Evolutionary conservation across 1,284 basidiomycete genomes (phyloP).

Genomic region (Cryptococcus floricola): DNA sequence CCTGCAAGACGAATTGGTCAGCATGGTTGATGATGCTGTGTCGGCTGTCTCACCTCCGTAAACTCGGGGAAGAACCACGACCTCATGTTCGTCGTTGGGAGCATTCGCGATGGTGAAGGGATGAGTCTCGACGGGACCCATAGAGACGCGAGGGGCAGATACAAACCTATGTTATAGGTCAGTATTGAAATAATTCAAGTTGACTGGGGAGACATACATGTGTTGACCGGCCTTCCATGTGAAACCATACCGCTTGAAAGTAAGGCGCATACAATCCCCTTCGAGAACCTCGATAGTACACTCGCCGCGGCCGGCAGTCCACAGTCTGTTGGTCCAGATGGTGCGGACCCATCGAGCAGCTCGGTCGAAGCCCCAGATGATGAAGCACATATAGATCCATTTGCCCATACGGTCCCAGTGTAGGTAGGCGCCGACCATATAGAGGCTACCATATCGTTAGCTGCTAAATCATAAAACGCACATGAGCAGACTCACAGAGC

Average conservation of each 20-base stretch:
- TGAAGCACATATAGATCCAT: background rate
- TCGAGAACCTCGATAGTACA: conserved; percentile 4
- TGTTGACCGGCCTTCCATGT: background rate
- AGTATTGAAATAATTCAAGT: background rate
- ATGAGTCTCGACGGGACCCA: conserved; percentile 25
- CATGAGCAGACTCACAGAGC: background rate
- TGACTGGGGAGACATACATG: background rate
- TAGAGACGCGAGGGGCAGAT: conserved; percentile 1
- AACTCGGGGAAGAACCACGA: background rate
- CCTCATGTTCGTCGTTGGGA: conserved; percentile 14
- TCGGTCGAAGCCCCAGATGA: background rate
- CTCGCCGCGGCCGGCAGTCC: conserved; percentile 24
- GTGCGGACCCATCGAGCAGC: conserved; percentile 8
- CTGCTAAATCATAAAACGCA: background rate
- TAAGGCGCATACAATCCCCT: background rate
- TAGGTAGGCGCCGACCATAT: background rate
- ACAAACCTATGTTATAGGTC: background rate
- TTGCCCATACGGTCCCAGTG: background rate
- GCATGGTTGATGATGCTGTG: background rate
- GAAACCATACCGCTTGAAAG: background rate
- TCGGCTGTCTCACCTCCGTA: background rate
- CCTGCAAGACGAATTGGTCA: background rate
- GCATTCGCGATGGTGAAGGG: conserved; percentile 38
- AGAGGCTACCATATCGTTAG: background rate
- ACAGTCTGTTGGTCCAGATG: conserved; percentile 20